phyloP scores from a whole-genome alignment of 768 basidiomycete species.

The Tulasnella sp. region DNA sequence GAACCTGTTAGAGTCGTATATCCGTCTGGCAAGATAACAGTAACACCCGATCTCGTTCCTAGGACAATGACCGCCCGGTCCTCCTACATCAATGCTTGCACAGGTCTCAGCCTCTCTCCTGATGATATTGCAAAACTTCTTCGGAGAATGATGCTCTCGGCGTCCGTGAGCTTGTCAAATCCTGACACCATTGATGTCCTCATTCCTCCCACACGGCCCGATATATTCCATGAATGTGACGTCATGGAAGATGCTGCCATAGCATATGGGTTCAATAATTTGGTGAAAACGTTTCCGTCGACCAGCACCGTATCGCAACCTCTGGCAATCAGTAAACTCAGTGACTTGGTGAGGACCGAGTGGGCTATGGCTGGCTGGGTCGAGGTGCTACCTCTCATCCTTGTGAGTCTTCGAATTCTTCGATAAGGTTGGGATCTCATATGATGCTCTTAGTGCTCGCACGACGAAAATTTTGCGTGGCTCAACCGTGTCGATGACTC shows the following conservation, averaged over 20 bases:
- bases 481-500: slow-evolving; percentile 79
- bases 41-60: slow-evolving; percentile 72
- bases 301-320: slow-evolving; percentile 94
- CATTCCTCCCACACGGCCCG: slow-evolving; percentile 90
- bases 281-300: slow-evolving; percentile 79
- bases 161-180: slow-evolving; percentile 38
- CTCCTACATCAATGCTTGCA: slow-evolving; percentile 93
- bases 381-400: slow-evolving; percentile 85
- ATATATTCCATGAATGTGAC: slow-evolving; percentile 96
- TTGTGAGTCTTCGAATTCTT: slow-evolving; percentile 42
- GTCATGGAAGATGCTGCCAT: slow-evolving; percentile 97
- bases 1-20: slow-evolving; percentile 82
- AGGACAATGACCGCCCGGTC: slow-evolving; percentile 59
- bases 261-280: slow-evolving; percentile 95
- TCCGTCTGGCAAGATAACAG: slow-evolving; percentile 57
- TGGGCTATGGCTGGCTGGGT: slow-evolving; percentile 95
- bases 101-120: slow-evolving; percentile 61
- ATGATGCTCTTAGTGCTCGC: slow-evolving; percentile 59
- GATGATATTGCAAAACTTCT: slow-evolving; percentile 59
- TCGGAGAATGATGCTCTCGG: slow-evolving; percentile 66
- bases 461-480: slow-evolving; percentile 95
- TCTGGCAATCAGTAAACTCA: slow-evolving; percentile 74
- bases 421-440: background rate
- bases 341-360: slow-evolving; percentile 75
- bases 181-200: slow-evolving; percentile 58